Conservation (phyloP, 139 green algal species). For the Coelastrella sp. region DNA sequence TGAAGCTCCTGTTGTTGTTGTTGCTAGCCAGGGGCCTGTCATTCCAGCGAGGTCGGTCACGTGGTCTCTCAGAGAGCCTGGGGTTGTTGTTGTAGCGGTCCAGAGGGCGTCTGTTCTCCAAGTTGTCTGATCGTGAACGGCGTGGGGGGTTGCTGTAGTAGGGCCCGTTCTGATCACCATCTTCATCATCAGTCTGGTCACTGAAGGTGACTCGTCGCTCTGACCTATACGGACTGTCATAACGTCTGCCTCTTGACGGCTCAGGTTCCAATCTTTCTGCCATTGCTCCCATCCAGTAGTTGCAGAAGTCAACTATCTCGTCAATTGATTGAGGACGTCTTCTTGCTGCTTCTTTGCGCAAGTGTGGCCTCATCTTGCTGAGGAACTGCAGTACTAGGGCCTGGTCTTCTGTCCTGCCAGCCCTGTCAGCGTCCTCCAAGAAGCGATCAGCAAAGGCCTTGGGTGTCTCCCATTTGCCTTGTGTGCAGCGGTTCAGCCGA, state of each 20-base stretch:
- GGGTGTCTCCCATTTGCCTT: neutral
- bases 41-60: neutral
- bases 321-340: neutral
- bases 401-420: neutral
- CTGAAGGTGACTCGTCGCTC: neutral
- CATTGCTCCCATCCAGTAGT: neutral
- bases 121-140: neutral
- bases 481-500: neutral
- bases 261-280: neutral
- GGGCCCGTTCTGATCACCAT: neutral
- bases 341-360: neutral
- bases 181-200: neutral
- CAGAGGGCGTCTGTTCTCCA: neutral
- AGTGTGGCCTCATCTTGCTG: neutral
- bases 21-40: neutral
- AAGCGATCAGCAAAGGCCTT: conserved; percentile 15
- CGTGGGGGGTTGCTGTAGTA: too few relatives aligned
- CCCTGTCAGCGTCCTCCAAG: neutral
- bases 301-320: neutral
- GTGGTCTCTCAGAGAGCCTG: neutral
- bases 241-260: neutral
- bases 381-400: neutral
- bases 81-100: neutral
- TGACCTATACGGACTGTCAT: neutral
- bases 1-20: neutral